These are phyloP conservation scores for Eucommia ulmoides DNA, from an alignment of 257 asterid species.

Conservation along the genomic window DNA sequence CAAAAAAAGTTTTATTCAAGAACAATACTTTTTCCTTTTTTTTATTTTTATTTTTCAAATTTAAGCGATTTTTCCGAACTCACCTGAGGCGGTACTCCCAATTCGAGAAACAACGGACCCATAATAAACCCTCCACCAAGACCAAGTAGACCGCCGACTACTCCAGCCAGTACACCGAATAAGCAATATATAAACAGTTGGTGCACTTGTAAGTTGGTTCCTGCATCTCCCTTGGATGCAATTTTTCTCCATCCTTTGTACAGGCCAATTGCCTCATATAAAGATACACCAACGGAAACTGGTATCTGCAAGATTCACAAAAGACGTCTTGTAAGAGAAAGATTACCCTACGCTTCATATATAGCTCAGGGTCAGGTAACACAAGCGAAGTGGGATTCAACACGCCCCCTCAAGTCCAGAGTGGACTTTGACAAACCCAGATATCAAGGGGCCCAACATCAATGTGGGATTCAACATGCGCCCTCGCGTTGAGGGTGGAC, in stretches of 20 bases:
- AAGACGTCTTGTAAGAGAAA: too few species aligned
- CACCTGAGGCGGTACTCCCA: slow-evolving; percentile 37
- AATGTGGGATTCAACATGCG: too few species aligned
- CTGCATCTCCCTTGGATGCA: slow-evolving; percentile 62
- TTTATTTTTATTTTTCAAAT: too few species aligned
- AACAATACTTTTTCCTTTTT: too few species aligned
- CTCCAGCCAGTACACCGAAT: slow-evolving; percentile 77
- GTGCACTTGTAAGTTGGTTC: slow-evolving; percentile 46
- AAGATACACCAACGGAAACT: slow-evolving; percentile 65
- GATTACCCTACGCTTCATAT: too few species aligned
- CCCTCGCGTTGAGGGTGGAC: too few species aligned
- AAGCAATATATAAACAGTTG: slow-evolving; percentile 61
- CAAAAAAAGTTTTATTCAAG: not conserved
- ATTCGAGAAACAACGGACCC: slow-evolving; percentile 45
- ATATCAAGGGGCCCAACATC: too few species aligned
- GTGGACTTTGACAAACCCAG: too few species aligned
- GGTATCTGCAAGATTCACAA: slow-evolving; percentile 52
- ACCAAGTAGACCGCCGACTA: slow-evolving; percentile 95
- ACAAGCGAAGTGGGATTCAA: too few species aligned
- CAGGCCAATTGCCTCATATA: slow-evolving; percentile 54
- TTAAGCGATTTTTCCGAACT: too few species aligned
- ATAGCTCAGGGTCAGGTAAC: too few species aligned
- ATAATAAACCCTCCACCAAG: slow-evolving; percentile 84
- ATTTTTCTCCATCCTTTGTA: slow-evolving; percentile 85
- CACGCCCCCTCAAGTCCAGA: too few species aligned